Evolutionary conservation across 2,329 filamentous ascomycete species (phyloP), one percentile per base, ranked within the genome.

Genomic region (Elsinoe fawcettii): DNA sequence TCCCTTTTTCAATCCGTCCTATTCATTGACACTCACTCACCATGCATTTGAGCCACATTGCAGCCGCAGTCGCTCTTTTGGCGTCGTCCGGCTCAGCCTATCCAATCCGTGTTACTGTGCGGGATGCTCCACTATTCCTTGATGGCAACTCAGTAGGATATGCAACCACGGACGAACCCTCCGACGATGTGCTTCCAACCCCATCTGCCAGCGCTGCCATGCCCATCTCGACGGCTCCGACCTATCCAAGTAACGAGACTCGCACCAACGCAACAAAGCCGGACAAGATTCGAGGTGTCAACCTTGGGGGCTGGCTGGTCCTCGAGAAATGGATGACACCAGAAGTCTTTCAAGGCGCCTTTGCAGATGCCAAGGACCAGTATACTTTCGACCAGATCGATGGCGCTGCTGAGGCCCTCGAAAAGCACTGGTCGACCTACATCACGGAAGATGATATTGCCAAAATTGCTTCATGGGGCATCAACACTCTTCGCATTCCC

Each of bases 401-500:
- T 2, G 65, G 64, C 16, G 67, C 70, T 1, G 61, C 66, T 44
- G 63, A 63, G 0, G 62, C 63, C 30, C 64, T 73, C 11, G 60
- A 71, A 43, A 41, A 62, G 6, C 71, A 73, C 54, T 73, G 71
- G 71, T 62, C 58, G 27, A 66, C 60, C 14, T 73, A 65, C 58
- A 73, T 75, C 62, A 74, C 67, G 22, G 67, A 74, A 57, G 60
- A 65, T 2, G 74, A 77, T 59, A 72, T 77, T 60, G 63, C 67
- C n/a, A 66, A 70, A 44, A 75, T 77, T 56, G 65, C 63, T 20
- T 57, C 63, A 3, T 66, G 65, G 58, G 70, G 71, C 11, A 60
- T 73, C 51, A 73, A 72, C 59, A 67, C 69, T 59, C 62, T 80
- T 11, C 72, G 78, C 36, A 77, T 81, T 34, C 77, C 78, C 5